phyloP scores from a whole-genome alignment of 164 flowering plant genomes.

The Macadamia tetraphylla region DNA sequence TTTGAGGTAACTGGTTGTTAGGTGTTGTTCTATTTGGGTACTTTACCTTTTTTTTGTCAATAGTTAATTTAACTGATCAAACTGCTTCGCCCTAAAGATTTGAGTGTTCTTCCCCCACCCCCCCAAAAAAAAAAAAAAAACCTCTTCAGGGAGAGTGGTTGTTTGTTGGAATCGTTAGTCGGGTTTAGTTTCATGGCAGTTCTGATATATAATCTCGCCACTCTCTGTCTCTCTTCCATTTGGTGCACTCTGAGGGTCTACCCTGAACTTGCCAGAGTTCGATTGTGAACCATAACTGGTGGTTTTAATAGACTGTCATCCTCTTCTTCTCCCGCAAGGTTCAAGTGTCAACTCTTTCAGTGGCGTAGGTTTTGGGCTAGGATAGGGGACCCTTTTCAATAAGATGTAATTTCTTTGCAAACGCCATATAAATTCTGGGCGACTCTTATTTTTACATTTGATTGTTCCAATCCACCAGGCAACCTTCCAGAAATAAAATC shows the following conservation, averaged over 20 bases:
- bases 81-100: slow-evolving; percentile 6
- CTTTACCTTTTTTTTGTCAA: slow-evolving; percentile 1
- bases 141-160: too few relatives aligned
- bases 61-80: not conserved
- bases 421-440: not conserved
- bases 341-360: not conserved
- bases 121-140: too few relatives aligned
- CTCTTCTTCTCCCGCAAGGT: not conserved
- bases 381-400: not conserved
- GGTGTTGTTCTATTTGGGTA: not conserved
- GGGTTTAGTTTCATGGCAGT: not conserved
- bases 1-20: not conserved
- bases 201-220: not conserved
- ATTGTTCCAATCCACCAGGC: not conserved
- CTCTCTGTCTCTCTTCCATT: not conserved
- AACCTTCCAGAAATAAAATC: too few relatives aligned
- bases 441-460: not conserved
- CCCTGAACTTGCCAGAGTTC: not conserved
- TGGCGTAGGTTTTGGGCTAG: not conserved
- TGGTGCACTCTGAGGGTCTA: not conserved
- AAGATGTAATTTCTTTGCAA: not conserved
- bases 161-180: too few relatives aligned
- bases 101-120: slow-evolving; percentile 1
- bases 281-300: not conserved
- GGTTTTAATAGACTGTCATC: not conserved